A percentile compares a stretch with the other conserved stretches of the same genome.
phyloP scores from a whole-genome alignment of 306 rosid species.

The Datisca glomerata region DNA sequence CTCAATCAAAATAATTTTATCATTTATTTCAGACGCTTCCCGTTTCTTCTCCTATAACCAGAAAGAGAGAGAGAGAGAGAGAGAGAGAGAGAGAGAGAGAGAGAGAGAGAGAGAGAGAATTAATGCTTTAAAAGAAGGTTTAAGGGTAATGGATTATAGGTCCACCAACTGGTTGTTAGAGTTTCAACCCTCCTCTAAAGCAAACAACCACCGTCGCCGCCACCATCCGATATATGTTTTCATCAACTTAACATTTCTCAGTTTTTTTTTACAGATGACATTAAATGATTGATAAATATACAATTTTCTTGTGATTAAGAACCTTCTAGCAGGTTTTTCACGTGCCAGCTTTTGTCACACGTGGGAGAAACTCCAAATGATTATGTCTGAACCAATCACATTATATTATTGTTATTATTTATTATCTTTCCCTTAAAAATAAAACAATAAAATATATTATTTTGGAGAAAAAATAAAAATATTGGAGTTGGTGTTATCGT shows the following conservation, averaged over 20 bases:
- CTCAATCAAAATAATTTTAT: not conserved
- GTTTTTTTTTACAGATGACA: no score
- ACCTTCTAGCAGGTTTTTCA: slow-evolving; percentile 22
- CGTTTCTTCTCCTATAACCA: slow-evolving; percentile 3
- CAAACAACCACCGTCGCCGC: slow-evolving; percentile 44
- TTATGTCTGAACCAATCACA: no score
- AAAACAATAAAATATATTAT: no score
- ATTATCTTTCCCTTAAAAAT: slow-evolving; percentile 7
- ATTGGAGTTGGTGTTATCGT: slow-evolving; percentile 39
- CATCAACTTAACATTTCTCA: no score
- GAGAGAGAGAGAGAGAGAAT: slow-evolving; percentile 5
- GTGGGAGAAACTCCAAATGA: slow-evolving; percentile 35
- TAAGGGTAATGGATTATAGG: slow-evolving; percentile 38
- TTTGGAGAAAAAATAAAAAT: slow-evolving; percentile 17
- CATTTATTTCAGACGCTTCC: not conserved
- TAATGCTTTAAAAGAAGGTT: slow-evolving; percentile 45
- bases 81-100: slow-evolving; percentile 7
- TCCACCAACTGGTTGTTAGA: slow-evolving; percentile 88
- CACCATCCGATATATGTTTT: no score
- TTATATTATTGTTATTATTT: slow-evolving; percentile 32
- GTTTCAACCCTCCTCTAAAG: slow-evolving; percentile 50
- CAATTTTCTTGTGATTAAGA: slow-evolving; percentile 6
- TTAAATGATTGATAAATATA: no score
- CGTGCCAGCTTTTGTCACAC: slow-evolving; percentile 41
- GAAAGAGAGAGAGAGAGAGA: slow-evolving; percentile 11